Percentiles rank a stretch among this genome's conserved stretches.
These are phyloP conservation scores for Fusarium cyanostomum DNA, from an alignment of 2,329 filamentous ascomycete species.

Conservation along the genomic window DNA sequence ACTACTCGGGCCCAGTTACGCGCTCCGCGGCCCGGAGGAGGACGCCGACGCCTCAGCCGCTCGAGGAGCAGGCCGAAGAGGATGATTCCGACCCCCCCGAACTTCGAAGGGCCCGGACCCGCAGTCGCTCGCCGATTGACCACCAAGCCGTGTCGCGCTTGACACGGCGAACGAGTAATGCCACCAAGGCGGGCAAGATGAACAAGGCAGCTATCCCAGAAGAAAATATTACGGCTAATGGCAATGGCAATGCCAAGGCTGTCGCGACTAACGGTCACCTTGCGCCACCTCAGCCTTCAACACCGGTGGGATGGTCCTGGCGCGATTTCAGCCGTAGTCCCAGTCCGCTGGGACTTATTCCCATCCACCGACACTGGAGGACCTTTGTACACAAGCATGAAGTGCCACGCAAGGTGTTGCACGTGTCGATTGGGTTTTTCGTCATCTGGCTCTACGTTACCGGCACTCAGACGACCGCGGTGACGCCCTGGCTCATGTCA, in stretches of 20 bases:
- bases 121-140: slow-evolving; percentile 75
- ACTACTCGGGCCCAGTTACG: slow-evolving; percentile 77
- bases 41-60: slow-evolving; percentile 65
- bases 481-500: slow-evolving; percentile 85
- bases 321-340: slow-evolving; percentile 90
- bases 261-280: slow-evolving; percentile 69
- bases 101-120: slow-evolving; percentile 71
- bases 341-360: slow-evolving; percentile 91
- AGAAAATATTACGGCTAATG: slow-evolving; percentile 45
- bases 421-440: slow-evolving; percentile 96
- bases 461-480: slow-evolving; percentile 78
- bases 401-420: slow-evolving; percentile 90
- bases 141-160: slow-evolving; percentile 62
- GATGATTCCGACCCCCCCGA: slow-evolving; percentile 58
- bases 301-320: slow-evolving; percentile 76
- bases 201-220: slow-evolving; percentile 32
- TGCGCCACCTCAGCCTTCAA: slow-evolving; percentile 70
- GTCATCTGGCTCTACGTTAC: slow-evolving; percentile 85
- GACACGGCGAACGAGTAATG: slow-evolving; percentile 57
- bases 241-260: slow-evolving; percentile 48
- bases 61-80: slow-evolving; percentile 67
- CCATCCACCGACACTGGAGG: slow-evolving; percentile 91
- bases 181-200: slow-evolving; percentile 43
- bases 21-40: slow-evolving; percentile 73
- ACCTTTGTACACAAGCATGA: slow-evolving; percentile 96